Evolutionary conservation across 331 rosid species (phyloP), one percentile per base, ranked within the genome.

Genomic region (Spiraea crenata): DNA sequence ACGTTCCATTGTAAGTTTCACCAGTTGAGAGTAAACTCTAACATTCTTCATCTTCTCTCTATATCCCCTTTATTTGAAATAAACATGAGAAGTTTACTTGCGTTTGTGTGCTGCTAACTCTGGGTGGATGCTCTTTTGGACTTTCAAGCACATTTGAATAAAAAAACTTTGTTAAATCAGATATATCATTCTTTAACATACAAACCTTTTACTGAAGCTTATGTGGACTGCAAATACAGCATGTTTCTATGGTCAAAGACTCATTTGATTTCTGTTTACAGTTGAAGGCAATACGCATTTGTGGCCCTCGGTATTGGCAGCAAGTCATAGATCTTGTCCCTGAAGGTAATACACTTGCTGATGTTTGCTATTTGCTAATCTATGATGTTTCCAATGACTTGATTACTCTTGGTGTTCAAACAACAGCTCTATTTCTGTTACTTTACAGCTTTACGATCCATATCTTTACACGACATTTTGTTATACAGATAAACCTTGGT

Each of bases 231-330:
- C n/a, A 5, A 62, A 19, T 41, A 42, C 5, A 40, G 14, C 39
- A 60, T 60, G 9, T 9, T n/a, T 40, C 16, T 38, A 38, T 20
- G 45, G 47, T 25, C 77, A 58, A 78, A 51, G 73, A 57, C 46
- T 81, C 38, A 67, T 74, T 75, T 75, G 35, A 63, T 68, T 61
- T 71, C 40, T 83, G 70, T 54, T 71, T 80, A 61, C 91, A 93
- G 99, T 77, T 93, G 87, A 91, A 93, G 84, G 83, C 77, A 58
- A 82, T 93, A 75, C 89, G 88, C 56, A 87, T 93, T 68, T 91
- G 97, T 48, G 96, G 99, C 65, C 99, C 97, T 76, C 97, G 96
- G 74, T 93, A 91, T 79, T 93, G 99, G 99, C 84, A 92, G 63
- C 99, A 89, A 79, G 88, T 85, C 39, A 80, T 93, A 74, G 97